Conservation (phyloP, 1,284 basidiomycete genomes). For the Ceratobasidium theobromae region DNA sequence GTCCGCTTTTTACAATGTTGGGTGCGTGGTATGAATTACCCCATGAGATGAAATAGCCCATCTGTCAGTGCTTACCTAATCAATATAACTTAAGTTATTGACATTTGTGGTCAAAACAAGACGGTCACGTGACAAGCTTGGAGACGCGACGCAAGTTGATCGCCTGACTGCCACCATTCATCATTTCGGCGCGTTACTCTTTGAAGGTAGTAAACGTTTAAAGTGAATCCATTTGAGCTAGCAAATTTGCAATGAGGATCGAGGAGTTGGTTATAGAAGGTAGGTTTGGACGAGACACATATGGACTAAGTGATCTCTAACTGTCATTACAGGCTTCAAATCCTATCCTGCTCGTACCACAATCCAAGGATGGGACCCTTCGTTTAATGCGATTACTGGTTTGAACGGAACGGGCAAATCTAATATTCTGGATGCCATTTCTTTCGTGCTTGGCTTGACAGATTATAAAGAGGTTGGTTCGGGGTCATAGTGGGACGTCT, state of each 20-base stretch:
- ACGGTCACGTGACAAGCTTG: neutral
- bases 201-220: no score
- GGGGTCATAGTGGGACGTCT: neutral
- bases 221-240: no score
- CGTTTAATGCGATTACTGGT: slow-evolving; percentile 97
- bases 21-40: no score
- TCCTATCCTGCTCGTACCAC: slow-evolving; percentile 95
- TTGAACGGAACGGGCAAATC: slow-evolving; percentile 95
- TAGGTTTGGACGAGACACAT: slow-evolving; percentile 34
- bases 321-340: slow-evolving; percentile 72
- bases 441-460: slow-evolving; percentile 95
- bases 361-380: slow-evolving; percentile 92
- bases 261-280: slow-evolving; percentile 81
- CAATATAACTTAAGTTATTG: neutral
- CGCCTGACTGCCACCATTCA: neutral
- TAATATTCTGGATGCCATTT: slow-evolving; percentile 97
- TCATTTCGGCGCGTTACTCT: no score
- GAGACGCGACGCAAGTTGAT: neutral
- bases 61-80: neutral
- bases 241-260: slow-evolving; percentile 61
- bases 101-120: neutral
- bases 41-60: no score
- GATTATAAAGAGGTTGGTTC: slow-evolving; percentile 78
- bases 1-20: no score
- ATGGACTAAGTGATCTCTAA: neutral